A percentile compares a stretch with the other conserved stretches of the same genome.
These are phyloP conservation scores for Blepharisma stoltei DNA, from an alignment of 73 alveolate species.

Conservation along the genomic window DNA sequence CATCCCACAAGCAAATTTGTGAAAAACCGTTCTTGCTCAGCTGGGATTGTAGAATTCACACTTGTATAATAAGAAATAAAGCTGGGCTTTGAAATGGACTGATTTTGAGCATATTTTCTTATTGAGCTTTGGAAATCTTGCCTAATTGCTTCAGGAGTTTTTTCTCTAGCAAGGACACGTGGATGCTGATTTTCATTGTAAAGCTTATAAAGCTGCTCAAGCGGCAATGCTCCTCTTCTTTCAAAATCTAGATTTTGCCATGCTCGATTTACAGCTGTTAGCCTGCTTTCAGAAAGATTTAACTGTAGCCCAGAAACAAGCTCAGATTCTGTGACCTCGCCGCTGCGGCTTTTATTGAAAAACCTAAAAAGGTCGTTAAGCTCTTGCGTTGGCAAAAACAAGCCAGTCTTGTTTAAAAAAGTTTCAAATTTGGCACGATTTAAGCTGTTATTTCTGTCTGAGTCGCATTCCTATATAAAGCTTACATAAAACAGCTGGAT, in stretches of 20 bases:
- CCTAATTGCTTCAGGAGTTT: slow-evolving; percentile 48
- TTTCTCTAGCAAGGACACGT: slow-evolving; percentile 66
- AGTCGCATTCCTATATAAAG: slow-evolving; percentile 47
- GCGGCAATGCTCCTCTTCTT: slow-evolving; percentile 36
- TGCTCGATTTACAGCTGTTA: slow-evolving; percentile 59
- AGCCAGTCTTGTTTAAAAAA: slow-evolving; percentile 53
- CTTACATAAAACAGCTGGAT: slow-evolving; percentile 32
- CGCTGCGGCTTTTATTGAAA: slow-evolving; percentile 54
- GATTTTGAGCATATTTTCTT: slow-evolving; percentile 39
- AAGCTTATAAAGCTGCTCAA: neutral
- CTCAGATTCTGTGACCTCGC: slow-evolving; percentile 43
- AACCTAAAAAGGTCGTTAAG: slow-evolving; percentile 48
- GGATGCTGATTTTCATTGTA: slow-evolving; percentile 58
- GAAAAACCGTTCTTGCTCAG: slow-evolving; percentile 68
- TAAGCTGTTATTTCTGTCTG: slow-evolving; percentile 49
- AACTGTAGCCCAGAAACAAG: slow-evolving; percentile 48
- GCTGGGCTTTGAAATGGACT: slow-evolving; percentile 37
- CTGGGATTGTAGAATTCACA: slow-evolving; percentile 65
- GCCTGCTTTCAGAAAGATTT: slow-evolving; percentile 47
- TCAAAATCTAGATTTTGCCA: slow-evolving; percentile 47
- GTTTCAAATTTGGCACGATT: slow-evolving; percentile 63
- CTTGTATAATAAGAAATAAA: slow-evolving; percentile 59
- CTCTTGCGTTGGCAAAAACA: slow-evolving; percentile 60
- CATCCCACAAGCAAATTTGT: slow-evolving; percentile 53
- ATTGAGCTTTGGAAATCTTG: slow-evolving; percentile 49